Evolutionary conservation across 2,329 filamentous ascomycete species (phyloP).

Genomic region (Setomelanomma holmii): DNA sequence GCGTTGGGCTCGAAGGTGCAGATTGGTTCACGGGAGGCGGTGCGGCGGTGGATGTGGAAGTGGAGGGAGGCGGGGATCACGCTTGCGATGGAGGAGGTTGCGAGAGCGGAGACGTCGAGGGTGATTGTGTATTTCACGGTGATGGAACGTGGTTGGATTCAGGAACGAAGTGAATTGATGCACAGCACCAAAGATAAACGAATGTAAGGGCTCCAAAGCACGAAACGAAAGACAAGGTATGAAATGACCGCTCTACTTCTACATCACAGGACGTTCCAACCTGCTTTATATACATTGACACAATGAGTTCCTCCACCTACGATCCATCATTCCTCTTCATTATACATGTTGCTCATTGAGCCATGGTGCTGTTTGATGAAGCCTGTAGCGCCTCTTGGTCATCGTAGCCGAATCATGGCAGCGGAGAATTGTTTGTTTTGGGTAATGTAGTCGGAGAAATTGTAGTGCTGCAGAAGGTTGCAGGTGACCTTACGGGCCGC

Average conservation of each 20-base stretch:
- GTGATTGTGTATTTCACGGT: conserved; percentile 30
- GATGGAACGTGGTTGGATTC: no score
- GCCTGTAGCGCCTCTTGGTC: neutral
- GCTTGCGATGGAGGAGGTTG: conserved; percentile 16
- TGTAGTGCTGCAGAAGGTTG: neutral
- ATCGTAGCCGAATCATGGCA: conserved; percentile 4
- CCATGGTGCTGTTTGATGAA: conserved; percentile 2
- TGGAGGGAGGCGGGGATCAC: conserved; percentile 18
- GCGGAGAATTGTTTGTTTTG: conserved; percentile 3
- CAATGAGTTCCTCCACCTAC: neutral
- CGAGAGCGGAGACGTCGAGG: conserved; percentile 24
- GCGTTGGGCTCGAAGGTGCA: conserved; percentile 22
- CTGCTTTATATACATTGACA: neutral
- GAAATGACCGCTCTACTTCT: neutral
- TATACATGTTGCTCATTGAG: neutral
- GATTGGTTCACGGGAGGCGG: conserved; percentile 19
- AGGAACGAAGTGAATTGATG: conserved; percentile 3
- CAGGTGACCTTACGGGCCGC: neutral
- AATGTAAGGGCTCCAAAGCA: neutral
- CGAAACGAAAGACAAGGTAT: neutral
- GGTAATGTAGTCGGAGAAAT: neutral
- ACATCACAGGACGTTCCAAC: no score
- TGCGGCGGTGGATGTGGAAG: conserved; percentile 16
- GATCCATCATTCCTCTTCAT: neutral
- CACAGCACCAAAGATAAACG: conserved; percentile 2